These are phyloP conservation scores for Yamadazyma ubonensis DNA, from an alignment of 805 yeast species.

Conservation along the genomic window DNA sequence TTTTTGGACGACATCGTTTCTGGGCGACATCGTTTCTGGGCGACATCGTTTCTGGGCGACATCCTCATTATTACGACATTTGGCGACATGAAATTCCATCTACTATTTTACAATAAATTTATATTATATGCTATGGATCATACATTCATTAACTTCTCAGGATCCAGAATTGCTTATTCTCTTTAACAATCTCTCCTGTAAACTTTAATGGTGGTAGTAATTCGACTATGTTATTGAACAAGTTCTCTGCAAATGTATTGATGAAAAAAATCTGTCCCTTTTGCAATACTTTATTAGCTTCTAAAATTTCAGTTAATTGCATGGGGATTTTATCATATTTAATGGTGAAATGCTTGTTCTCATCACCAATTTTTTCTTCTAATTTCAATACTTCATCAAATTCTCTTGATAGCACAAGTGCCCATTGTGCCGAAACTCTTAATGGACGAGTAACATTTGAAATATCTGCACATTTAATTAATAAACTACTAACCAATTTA, in stretches of 20 bases:
- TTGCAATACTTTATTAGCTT: slow-evolving; percentile 50
- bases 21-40: too few species aligned
- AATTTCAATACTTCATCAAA: slow-evolving; percentile 64
- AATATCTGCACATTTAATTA: slow-evolving; percentile 93
- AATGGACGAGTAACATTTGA: slow-evolving; percentile 87
- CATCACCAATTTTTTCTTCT: slow-evolving; percentile 30
- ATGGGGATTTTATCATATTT: slow-evolving; percentile 38
- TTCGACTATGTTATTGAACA: slow-evolving; percentile 63
- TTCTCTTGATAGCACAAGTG: slow-evolving; percentile 72
- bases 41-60: too few species aligned
- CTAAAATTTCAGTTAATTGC: slow-evolving; percentile 44
- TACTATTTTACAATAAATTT: too few species aligned
- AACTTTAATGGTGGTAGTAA: slow-evolving; percentile 62
- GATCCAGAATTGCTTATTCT: slow-evolving; percentile 59
- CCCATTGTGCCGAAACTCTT: slow-evolving; percentile 81
- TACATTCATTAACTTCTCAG: slow-evolving; percentile 7
- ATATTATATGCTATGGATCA: neutral
- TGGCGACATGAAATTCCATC: too few species aligned
- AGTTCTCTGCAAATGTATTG: slow-evolving; percentile 71
- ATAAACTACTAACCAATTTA: slow-evolving; percentile 57
- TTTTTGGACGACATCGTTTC: too few species aligned
- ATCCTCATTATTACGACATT: too few species aligned
- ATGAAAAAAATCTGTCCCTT: slow-evolving; percentile 83
- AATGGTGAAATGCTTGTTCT: slow-evolving; percentile 7
- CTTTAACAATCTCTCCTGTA: slow-evolving; percentile 50